Evolutionary conservation across 2,329 filamentous ascomycete species (phyloP).

Genomic region (Raffaelea ambrosiae): DNA sequence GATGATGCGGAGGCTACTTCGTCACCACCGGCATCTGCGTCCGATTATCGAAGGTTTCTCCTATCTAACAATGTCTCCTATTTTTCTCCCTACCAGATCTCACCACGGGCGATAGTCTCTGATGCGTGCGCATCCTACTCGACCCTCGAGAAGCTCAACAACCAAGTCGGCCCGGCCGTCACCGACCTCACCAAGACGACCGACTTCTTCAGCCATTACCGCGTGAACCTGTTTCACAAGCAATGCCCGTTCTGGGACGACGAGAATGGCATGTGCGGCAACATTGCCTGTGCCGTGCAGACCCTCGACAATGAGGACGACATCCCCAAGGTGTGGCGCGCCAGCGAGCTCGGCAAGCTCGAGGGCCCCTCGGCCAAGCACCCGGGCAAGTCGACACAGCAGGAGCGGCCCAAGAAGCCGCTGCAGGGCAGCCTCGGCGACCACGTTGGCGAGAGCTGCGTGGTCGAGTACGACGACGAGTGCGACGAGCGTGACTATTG

Average conservation of each 20-base stretch:
- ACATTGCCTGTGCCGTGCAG: conserved; percentile 91
- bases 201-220: conserved; percentile 98
- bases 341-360: conserved; percentile 84
- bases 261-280: conserved; percentile 87
- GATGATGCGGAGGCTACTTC: conserved; percentile 6
- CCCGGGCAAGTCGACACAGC: conserved; percentile 66
- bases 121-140: conserved; percentile 93
- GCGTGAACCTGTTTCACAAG: conserved; percentile 89
- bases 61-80: conserved; percentile 29
- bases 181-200: conserved; percentile 76
- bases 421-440: conserved; percentile 78
- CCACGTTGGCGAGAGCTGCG: conserved; percentile 86
- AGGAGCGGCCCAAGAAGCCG: conserved; percentile 62
- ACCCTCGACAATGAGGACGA: conserved; percentile 94
- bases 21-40: conserved; percentile 12
- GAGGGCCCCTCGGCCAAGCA: conserved; percentile 88
- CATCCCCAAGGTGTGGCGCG: conserved; percentile 84
- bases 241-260: conserved; percentile 95
- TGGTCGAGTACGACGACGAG: conserved; percentile 95
- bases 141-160: conserved; percentile 78
- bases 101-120: conserved; percentile 78
- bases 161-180: conserved; percentile 64
- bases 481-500: conserved; percentile 97
- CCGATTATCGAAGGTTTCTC: conserved; percentile 10
- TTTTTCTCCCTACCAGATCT: conserved; percentile 54